These are phyloP conservation scores for Cadophora sp. DNA, from an alignment of 2,329 filamentous ascomycete genomes.

Conservation along the genomic window DNA sequence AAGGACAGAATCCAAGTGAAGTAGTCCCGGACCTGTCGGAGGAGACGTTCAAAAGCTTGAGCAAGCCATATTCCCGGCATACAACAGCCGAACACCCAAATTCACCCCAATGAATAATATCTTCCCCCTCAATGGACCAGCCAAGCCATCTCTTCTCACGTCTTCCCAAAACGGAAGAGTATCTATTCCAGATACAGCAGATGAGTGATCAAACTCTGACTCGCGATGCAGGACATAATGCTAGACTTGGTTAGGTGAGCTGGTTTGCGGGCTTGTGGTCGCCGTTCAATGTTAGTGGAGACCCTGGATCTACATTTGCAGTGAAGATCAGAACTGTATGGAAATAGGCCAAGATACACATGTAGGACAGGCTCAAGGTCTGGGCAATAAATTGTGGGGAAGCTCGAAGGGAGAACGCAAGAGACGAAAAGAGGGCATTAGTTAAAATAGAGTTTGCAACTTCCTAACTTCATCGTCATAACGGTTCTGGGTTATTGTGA, in stretches of 20 bases:
- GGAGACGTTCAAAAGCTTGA: not conserved
- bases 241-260: not conserved
- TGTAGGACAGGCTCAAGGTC: not conserved
- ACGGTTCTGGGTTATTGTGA: not conserved
- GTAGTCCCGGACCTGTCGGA: not conserved
- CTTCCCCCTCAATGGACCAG: not conserved
- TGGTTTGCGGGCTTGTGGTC: not conserved
- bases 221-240: not conserved
- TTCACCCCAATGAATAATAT: not conserved
- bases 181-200: not conserved
- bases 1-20: not conserved
- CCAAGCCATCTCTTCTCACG: not conserved
- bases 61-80: not conserved
- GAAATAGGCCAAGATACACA: not conserved
- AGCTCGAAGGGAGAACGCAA: not conserved
- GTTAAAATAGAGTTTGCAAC: not conserved
- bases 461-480: not conserved
- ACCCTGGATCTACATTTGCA: not conserved
- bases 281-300: not conserved
- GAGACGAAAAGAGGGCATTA: too few species aligned
- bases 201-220: conserved; percentile 10
- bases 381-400: not conserved
- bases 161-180: not conserved
- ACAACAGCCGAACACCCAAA: not conserved
- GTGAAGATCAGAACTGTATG: not conserved